phyloP scores from a whole-genome alignment of 805 yeast species.

The Candida ficus region DNA sequence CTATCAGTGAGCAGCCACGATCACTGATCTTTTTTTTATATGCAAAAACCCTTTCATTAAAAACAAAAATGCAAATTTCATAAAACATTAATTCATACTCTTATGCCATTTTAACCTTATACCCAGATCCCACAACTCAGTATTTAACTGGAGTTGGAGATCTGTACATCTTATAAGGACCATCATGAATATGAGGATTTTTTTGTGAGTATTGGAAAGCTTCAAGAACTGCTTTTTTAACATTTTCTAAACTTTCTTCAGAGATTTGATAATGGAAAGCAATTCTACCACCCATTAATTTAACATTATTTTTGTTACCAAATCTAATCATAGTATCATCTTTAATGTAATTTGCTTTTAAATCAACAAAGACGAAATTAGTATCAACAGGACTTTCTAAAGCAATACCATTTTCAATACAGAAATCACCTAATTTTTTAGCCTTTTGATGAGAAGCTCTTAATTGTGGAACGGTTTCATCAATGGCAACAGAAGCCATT shows the following conservation, averaged over 20 bases:
- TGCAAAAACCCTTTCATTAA: conserved; percentile 8
- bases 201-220: conserved; percentile 47
- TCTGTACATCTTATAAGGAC: conserved; percentile 43
- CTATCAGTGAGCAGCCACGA: too few relatives aligned
- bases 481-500: conserved; percentile 78
- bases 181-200: conserved; percentile 46
- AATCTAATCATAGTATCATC: conserved; percentile 46
- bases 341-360: conserved; percentile 41
- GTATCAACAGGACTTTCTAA: conserved; percentile 77
- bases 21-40: background rate
- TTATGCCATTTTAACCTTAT: conserved; percentile 24
- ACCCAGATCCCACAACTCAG: conserved; percentile 8
- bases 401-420: conserved; percentile 46
- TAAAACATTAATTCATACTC: conserved; percentile 14
- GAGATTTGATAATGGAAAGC: conserved; percentile 75
- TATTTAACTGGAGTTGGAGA: conserved; percentile 31
- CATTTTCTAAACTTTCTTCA: conserved; percentile 46
- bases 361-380: conserved; percentile 75
- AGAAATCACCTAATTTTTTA: conserved; percentile 45
- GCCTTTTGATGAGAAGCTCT: conserved; percentile 46
- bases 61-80: conserved; percentile 10
- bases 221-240: conserved; percentile 55
- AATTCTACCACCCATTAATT: conserved; percentile 65
- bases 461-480: conserved; percentile 55
- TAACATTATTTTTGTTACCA: conserved; percentile 57